Evolutionary conservation across 371 early-diverging fungal genomes (phyloP), one percentile per base, ranked within the genome.

Genomic region (Gilbertella persicaria): DNA sequence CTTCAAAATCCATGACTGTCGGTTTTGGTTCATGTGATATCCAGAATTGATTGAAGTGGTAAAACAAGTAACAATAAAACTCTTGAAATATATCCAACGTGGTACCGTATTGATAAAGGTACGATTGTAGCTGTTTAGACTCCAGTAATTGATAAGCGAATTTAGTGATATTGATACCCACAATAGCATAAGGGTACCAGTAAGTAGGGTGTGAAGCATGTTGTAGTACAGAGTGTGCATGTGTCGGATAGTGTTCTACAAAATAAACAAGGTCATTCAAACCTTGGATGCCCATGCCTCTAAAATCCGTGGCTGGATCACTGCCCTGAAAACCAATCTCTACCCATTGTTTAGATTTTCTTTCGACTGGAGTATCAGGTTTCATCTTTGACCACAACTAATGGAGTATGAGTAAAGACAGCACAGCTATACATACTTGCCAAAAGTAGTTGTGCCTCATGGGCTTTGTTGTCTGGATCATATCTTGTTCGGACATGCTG

Each of bases 231-330:
- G 63, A 35, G 38, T 65, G 69, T 4, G 84, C 80, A 0, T 76
- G 73, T 13, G 62, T 37, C 4, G 88, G 82, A 66, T 91, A 80
- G 19, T 60, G 60, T 52, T 78, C 59, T 4, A 85, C 83, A 66
- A 81, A 88, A 60, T 89, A 91, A 2, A 84, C 62, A 23, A 93
- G 71, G 53, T 91, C 87, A 61, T 91, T 87, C 8, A 92, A 58
- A 5, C 85, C 91, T 37, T 88, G 84, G 52, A 89, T 64, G 5
- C 88, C 94, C 92, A 94, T 91, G 21, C 91, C 90, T 25, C 94
- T 78, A 54, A 94, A 94, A 72, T 94, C 94, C 0, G 92, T 91
- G 8, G 94, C 88, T 1, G 92, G 94, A 64, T 92, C 91, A 17
- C 67, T 71, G 30, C 92, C 92, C 57, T 94, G 94, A 57, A 94